phyloP scores from a whole-genome alignment of 805 yeast species.

The Starmerella cellae region DNA sequence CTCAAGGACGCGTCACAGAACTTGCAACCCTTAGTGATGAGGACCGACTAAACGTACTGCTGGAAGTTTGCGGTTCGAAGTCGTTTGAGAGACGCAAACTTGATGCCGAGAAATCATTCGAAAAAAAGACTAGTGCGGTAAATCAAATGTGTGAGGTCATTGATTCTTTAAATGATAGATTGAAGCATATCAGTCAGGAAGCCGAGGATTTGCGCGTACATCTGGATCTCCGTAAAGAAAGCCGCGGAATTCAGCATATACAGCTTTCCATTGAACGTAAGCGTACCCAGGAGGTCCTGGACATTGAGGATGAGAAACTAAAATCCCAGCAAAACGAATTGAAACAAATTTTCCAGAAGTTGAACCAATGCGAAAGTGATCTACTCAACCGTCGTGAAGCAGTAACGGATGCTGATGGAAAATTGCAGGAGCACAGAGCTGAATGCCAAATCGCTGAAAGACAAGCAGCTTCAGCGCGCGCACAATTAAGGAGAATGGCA shows the following conservation, averaged over 20 bases:
- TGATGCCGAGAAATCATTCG: constrained; percentile 62
- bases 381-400: constrained; percentile 2
- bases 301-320: constrained; percentile 5
- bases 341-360: constrained; percentile 3
- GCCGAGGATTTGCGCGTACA: constrained; percentile 58
- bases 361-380: constrained; percentile 3
- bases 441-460: constrained; percentile 11
- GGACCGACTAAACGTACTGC: constrained; percentile 64
- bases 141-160: constrained; percentile 61
- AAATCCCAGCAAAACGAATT: constrained; percentile 5
- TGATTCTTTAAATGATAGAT: constrained; percentile 51
- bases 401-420: constrained; percentile 12
- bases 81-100: constrained; percentile 71
- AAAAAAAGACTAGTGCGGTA: constrained; percentile 60
- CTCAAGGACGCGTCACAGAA: constrained; percentile 84
- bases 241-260: constrained; percentile 61
- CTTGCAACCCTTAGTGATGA: constrained; percentile 79
- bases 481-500: not conserved
- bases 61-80: constrained; percentile 91
- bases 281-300: constrained; percentile 5
- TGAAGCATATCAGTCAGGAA: constrained; percentile 69
- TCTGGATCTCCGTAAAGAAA: constrained; percentile 52
- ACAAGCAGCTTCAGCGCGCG: not conserved
- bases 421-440: constrained; percentile 5
- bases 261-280: constrained; percentile 55